Evolutionary conservation across 768 basidiomycete species (phyloP).

Genomic region (Rhizopogon vulgaris): DNA sequence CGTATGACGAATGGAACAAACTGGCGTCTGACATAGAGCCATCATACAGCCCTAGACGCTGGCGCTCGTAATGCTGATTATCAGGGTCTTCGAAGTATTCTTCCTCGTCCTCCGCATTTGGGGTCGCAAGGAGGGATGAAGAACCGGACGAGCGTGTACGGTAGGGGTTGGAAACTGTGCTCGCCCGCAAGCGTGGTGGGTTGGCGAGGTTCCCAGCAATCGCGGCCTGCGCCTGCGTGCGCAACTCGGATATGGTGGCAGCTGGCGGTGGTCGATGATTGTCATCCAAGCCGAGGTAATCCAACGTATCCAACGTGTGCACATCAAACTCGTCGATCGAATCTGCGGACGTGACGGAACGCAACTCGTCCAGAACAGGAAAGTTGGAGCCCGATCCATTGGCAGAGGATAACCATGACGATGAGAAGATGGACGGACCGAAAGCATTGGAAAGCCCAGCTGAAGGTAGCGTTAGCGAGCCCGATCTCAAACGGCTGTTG

Average conservation of each 20-base stretch:
- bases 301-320: conserved; percentile 92
- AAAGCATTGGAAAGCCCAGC: conserved; percentile 78
- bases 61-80: conserved; percentile 37
- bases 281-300: conserved; percentile 94
- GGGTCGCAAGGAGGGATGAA: conserved; percentile 58
- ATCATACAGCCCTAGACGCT: conserved; percentile 61
- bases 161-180: conserved; percentile 92
- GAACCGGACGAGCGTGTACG: conserved; percentile 55
- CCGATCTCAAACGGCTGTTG: conserved; percentile 84
- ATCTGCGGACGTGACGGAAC: conserved; percentile 74
- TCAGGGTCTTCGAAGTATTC: conserved; percentile 67
- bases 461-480: conserved; percentile 83
- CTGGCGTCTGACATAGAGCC: conserved; percentile 42
- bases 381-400: conserved; percentile 52
- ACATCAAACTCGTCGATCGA: conserved; percentile 86
- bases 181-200: conserved; percentile 78
- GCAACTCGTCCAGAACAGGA: conserved; percentile 71
- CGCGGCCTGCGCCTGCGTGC: conserved; percentile 85
- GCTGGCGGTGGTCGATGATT: conserved; percentile 68
- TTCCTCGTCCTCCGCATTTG: conserved; percentile 64
- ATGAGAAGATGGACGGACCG: conserved; percentile 84
- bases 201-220: conserved; percentile 79
- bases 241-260: conserved; percentile 83
- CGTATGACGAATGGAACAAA: conserved; percentile 51
- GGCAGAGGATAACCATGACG: conserved; percentile 75